A percentile compares a stretch with the other conserved stretches of the same genome.
Evolutionary conservation across 306 rosid species (phyloP).

Genomic region (Pyrus pyrifolia): DNA sequence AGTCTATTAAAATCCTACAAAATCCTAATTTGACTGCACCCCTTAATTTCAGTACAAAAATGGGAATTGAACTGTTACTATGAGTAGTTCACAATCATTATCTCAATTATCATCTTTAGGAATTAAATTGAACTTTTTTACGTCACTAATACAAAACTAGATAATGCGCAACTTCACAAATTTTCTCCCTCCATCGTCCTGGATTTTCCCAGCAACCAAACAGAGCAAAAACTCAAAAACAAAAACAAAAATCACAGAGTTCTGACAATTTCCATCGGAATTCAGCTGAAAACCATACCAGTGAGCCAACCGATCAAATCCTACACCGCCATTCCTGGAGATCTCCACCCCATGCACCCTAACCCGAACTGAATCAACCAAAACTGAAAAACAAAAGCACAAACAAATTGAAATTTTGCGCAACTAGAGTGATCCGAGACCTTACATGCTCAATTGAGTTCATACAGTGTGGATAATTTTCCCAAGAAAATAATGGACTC

Average conservation of each 20-base stretch:
- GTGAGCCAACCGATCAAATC: conserved; percentile 35
- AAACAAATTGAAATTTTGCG: not conserved
- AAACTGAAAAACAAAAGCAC: conserved; percentile 10
- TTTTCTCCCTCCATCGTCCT: not conserved
- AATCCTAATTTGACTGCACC: no score
- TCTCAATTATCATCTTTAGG: not conserved
- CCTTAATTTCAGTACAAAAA: not conserved
- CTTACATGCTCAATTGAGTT: not conserved
- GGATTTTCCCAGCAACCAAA: conserved; percentile 12
- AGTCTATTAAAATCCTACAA: no score
- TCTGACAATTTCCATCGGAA: conserved; percentile 7
- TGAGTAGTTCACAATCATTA: not conserved
- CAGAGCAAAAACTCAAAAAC: not conserved
- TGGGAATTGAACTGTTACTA: not conserved
- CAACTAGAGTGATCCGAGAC: conserved; percentile 19
- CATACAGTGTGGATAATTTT: not conserved
- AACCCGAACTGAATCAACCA: conserved; percentile 4
- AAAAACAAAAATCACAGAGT: conserved; percentile 1
- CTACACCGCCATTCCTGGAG: conserved; percentile 4
- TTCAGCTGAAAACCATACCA: conserved; percentile 16
- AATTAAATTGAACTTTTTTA: not conserved
- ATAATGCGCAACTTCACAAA: not conserved
- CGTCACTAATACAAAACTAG: not conserved
- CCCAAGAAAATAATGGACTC: conserved; percentile 13
- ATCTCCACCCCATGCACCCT: conserved; percentile 23